Base-by-base conservation (phyloP, 108 stramenopile species). In the Chaetoceros tenuissimus region DNA sequence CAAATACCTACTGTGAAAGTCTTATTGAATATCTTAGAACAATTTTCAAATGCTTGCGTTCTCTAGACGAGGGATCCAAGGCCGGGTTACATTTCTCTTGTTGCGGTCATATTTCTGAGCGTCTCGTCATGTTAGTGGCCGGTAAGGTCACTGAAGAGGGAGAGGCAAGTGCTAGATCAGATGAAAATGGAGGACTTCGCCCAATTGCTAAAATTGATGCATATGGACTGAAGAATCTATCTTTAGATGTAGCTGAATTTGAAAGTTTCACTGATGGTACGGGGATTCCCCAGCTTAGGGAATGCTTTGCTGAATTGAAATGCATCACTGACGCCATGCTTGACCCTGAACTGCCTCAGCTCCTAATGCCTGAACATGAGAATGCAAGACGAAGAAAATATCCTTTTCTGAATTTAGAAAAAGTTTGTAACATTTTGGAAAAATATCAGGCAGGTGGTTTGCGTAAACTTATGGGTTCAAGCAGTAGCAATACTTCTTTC, bases 31-130 rank as follows among this genome's bases (percentile, higher is more conserved):
- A 87, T 57, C 74, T 93, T 71, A 66, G 87, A 54, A 62, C 68
- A 26, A 82, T 86, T 0, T 93, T 93, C 63, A 70, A 68, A 47
- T 77, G 80, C 8, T 66, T 93, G 16, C 87, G 87, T n/a, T 81
- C 87, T 8, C 89, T 93, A 85, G 87, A 89, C 60, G 92, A 93
- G 61, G 92, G 92, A 23, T 93, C 92, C 0, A 44, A 85, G 47
- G 81, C 81, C 44, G 92, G 92, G 31, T 63, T 93, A 31, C 92
- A 93, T 59, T 93, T 93, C 56, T 89, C 87, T n/a, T 89, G 87
- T 45, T 93, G 87, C 67, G 92, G 92, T 28, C 92, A 93, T 56
- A 81, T 93, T 1, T 73, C 85, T 8, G 92, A 93, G 34, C 85
- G 87, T 3, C 55, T 93, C 20, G 92, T 87, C 44, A 82, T 80